Evolutionary conservation across 2,329 filamentous ascomycete species (phyloP).

Genomic region (Fusarium paranaense): DNA sequence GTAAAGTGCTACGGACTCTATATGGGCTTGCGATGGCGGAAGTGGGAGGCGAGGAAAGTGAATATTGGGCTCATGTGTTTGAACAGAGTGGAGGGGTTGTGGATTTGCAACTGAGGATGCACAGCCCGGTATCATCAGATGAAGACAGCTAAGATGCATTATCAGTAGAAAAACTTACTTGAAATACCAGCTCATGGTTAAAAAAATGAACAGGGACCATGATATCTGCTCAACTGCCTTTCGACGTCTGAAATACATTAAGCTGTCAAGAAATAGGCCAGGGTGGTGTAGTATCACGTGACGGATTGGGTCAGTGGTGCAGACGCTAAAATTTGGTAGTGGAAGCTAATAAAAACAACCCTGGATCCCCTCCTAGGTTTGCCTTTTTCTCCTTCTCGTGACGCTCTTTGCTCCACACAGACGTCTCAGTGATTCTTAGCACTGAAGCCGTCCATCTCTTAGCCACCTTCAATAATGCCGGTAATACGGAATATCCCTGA

Average conservation of each 20-base stretch:
- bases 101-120: neutral
- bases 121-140: neutral
- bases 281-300: neutral
- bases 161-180: neutral
- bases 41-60: neutral
- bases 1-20: constrained; percentile 1
- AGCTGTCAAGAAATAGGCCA: too few relatives aligned
- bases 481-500: neutral
- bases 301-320: neutral
- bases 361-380: neutral
- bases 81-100: neutral
- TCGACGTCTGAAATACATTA: too few relatives aligned
- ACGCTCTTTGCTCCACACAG: neutral
- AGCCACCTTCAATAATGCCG: neutral
- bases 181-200: too few relatives aligned
- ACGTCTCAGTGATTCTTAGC: neutral
- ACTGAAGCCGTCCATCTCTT: neutral
- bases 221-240: too few relatives aligned
- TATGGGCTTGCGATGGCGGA: neutral
- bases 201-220: too few relatives aligned
- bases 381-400: neutral
- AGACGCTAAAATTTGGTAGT: neutral
- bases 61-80: neutral
- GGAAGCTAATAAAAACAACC: neutral
- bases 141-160: neutral